Percentiles rank a stretch among this genome's conserved stretches.
Conservation (phyloP, 768 basidiomycete species). For the Galerina sulciceps region DNA sequence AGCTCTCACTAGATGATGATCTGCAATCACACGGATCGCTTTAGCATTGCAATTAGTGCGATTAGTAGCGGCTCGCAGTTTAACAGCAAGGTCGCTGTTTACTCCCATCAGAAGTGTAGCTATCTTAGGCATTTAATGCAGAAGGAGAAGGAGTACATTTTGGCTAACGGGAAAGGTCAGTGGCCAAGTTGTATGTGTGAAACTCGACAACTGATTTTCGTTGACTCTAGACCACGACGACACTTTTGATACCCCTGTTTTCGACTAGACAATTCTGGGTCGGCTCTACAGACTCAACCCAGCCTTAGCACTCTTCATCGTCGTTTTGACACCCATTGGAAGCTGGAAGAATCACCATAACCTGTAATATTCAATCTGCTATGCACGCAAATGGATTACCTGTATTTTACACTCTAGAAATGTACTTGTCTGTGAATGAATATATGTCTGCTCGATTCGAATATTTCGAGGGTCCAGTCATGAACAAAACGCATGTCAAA, state of each 20-base stretch:
- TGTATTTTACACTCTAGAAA: too few relatives aligned
- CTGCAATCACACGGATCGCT: constrained; percentile 69
- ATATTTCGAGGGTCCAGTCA: too few relatives aligned
- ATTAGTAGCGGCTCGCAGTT: constrained; percentile 55
- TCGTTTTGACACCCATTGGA: too few relatives aligned
- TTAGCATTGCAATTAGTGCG: constrained; percentile 64
- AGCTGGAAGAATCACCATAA: too few relatives aligned
- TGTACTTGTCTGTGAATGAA: too few relatives aligned
- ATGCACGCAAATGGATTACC: too few relatives aligned
- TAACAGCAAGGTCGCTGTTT: constrained; percentile 59
- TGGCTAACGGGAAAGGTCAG: constrained; percentile 59
- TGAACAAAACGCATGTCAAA: too few relatives aligned
- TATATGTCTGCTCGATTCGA: too few relatives aligned
- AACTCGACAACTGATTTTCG: neutral
- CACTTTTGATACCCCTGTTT: constrained; percentile 51
- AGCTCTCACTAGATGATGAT: constrained; percentile 68
- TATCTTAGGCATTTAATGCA: constrained; percentile 61
- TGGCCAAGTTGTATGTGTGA: neutral
- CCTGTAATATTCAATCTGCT: too few relatives aligned
- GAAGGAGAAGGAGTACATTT: constrained; percentile 67
- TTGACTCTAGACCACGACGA: constrained; percentile 42
- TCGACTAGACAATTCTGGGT: constrained; percentile 27
- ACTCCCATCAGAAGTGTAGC: constrained; percentile 61
- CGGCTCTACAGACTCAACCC: too few relatives aligned
- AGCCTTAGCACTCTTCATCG: too few relatives aligned